Evolutionary conservation across 192 early-diverging fungal species (phyloP), one percentile per base, ranked within the genome.

Genomic region (Pilobolus umbonatus): DNA sequence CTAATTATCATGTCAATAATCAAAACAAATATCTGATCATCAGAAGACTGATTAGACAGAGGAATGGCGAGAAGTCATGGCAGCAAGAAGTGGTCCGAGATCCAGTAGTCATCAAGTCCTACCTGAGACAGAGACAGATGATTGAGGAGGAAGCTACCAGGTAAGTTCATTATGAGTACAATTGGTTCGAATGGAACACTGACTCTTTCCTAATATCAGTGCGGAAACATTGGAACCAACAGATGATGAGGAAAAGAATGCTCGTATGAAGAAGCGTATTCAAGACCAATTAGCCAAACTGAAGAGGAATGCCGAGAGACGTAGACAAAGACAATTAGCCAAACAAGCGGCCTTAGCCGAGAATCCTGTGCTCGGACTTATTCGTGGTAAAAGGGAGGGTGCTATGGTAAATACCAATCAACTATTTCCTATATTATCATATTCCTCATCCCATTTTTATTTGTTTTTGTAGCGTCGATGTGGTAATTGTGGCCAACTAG

Each of bases 41-140:
- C 39, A 75, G 77, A 22, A 77, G 86, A 39, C 59, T 76, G 47
- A 72, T 83, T 45, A 63, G 67, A 12, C 55, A 61, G n/a, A 14
- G 36, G 9, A 83, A 80, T 7, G 88, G 88, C 3, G 85, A 88
- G 57, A 61, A 79, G 12, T 79, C 77, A 46, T 90, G 87, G 87
- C 81, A 85, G 44, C 74, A 79, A n/a, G 93, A 95, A 61, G 80
- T 89, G 1, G 76, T 98, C 11, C 84, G 79, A 6, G 93, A 96
- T 57, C 73, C 77, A 21, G 77, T 85, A 2, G 90, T 98, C 1
- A 88, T 95, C 32, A 93, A 94, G 60, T 88, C 89, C 17, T 98
- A 98, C 55, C 69, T 95, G 57, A 77, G 90, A 10, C 90, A 98
- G 43, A 76, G 89, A 5, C 80, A 83, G 36, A 66, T 91, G 52